Evolutionary conservation across 2,329 filamentous ascomycete genomes (phyloP).

Genomic region (Alternaria incomplexa): DNA sequence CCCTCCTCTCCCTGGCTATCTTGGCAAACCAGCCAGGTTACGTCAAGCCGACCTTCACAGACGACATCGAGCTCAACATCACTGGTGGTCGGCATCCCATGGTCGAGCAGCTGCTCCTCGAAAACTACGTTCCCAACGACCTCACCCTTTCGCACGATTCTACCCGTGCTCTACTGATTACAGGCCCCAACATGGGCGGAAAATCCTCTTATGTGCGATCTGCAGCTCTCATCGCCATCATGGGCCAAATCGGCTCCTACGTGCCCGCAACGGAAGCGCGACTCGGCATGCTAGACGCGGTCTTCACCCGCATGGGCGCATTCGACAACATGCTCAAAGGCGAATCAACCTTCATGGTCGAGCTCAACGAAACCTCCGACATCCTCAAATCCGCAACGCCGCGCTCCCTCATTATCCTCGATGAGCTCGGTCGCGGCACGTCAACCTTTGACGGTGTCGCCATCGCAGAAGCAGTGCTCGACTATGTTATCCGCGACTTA

Average conservation of each 20-base stretch:
- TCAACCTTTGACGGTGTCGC: conserved; percentile 95
- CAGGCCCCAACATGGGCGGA: conserved; percentile 98
- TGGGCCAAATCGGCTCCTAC: conserved; percentile 93
- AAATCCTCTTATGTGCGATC: conserved; percentile 98
- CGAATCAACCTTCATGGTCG: conserved; percentile 98
- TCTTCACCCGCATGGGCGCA: conserved; percentile 95
- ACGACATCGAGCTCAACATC: conserved; percentile 72
- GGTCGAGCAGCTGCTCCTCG: conserved; percentile 86
- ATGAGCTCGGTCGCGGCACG: conserved; percentile 92
- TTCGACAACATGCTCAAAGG: conserved; percentile 95
- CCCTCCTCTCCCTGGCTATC: conserved; percentile 82
- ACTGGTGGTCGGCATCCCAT: conserved; percentile 86
- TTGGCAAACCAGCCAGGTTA: conserved; percentile 90
- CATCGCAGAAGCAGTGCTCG: conserved; percentile 89
- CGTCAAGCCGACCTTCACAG: conserved; percentile 73
- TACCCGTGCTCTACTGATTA: conserved; percentile 81
- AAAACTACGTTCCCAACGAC: conserved; percentile 90
- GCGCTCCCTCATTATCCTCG: conserved; percentile 85
- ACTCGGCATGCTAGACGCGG: conserved; percentile 85
- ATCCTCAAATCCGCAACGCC: conserved; percentile 90
- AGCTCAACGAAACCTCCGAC: conserved; percentile 88
- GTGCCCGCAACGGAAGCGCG: conserved; percentile 78
- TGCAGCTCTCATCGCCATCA: conserved; percentile 87
- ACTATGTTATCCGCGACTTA: conserved; percentile 77
- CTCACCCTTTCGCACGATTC: conserved; percentile 66